These are phyloP conservation scores for Puccinia coronata DNA, from an alignment of 1,284 basidiomycete species.

Conservation along the genomic window DNA sequence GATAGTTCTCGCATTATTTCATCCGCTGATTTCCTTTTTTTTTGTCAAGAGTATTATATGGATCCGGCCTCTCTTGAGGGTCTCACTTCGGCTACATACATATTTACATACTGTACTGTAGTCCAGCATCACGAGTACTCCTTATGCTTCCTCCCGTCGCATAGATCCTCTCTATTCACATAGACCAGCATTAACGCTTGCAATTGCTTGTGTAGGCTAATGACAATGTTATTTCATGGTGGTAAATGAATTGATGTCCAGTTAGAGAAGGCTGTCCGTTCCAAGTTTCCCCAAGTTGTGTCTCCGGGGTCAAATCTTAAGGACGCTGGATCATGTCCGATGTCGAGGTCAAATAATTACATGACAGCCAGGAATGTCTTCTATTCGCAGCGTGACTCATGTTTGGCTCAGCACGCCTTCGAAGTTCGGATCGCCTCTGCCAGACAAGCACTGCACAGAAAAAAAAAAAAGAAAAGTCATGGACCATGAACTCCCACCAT, in stretches of 20 bases:
- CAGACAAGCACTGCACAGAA: slow-evolving; percentile 66
- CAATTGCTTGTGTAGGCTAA: not conserved
- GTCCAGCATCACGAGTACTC: not conserved
- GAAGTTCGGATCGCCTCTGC: slow-evolving; percentile 91
- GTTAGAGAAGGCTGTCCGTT: not conserved
- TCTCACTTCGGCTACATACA: not conserved
- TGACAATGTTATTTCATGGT: not conserved
- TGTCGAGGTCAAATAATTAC: not conserved
- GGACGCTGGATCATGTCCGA: not conserved
- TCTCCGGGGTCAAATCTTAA: not conserved
- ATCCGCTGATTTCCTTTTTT: not conserved
- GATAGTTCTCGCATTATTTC: not conserved
- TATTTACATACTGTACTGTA: too few species aligned
- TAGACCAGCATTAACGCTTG: not conserved
- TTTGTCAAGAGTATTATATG: not conserved
- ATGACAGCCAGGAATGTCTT: not conserved
- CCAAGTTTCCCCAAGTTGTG: not conserved
- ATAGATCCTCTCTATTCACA: not conserved
- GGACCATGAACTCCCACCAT: not conserved
- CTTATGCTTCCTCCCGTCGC: not conserved
- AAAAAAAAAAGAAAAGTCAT: not conserved
- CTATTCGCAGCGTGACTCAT: not conserved
- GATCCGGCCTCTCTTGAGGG: not conserved
- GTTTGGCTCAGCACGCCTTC: slow-evolving; percentile 55
- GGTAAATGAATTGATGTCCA: not conserved